Base-by-base conservation (phyloP, 768 basidiomycete species). In the Pisolithus microcarpus region DNA sequence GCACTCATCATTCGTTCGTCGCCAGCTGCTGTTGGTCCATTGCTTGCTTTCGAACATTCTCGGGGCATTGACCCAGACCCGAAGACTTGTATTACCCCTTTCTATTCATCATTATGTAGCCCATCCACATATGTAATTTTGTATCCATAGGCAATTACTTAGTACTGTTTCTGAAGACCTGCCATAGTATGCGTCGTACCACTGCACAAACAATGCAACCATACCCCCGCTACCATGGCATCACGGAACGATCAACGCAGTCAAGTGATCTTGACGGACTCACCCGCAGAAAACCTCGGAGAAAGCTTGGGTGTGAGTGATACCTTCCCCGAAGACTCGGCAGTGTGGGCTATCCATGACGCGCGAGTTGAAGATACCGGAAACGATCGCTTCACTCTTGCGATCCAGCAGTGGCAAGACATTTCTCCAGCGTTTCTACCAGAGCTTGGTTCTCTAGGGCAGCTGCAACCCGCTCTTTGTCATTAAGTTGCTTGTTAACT, bases 401-500 rank as follows among this genome's bases (percentile, higher is more conserved):
- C 34, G 6, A 47, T 8, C 42, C 59, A 34, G 68, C 73, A 7
- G 73, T 73, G 10, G 70, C 67, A 19, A 89, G 70, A 62, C 84
- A 86, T 30, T 85, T 84, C 65, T 98, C 94, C 9, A 99, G 81
- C 0, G 91, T 90, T 49, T 87, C 85, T 1, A 97, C 65, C 5
- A 99, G 76, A 26, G 85, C 79, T 2, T 82, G 77, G 68, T 98
- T 98, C 68, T 99, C 96, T 44, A 98, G 75, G 1, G 96, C 96
- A 10, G 96, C 96, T 23, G 93, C 93, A 2, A 98, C 96, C 38
- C 96, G 78, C 69, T 99, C 96, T 69, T 99, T 99, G 72, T 99
- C 96, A 61, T 99, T 99, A 31, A 99, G 75, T 62, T 99, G 96
- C 66, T 97, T 97, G 70, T 98, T 99, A 10, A 99, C 96, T 95